Evolutionary conservation across 2,329 filamentous ascomycete species (phyloP), one percentile per base, ranked within the genome.

Genomic region (Teratosphaeria destructans): DNA sequence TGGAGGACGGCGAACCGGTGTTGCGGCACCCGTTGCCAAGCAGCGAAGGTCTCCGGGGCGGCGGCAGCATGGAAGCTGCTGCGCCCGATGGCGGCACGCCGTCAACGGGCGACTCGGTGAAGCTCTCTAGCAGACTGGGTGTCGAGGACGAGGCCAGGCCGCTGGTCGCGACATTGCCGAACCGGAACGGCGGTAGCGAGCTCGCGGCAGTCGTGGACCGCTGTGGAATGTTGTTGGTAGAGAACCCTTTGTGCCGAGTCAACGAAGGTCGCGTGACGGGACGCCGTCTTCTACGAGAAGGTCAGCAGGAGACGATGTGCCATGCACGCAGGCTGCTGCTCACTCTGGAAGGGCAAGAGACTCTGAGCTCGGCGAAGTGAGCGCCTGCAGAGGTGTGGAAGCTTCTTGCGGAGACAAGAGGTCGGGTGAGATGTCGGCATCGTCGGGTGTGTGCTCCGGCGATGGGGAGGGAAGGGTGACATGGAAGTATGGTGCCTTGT

Each of bases 101-200:
- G 64, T 87, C 87, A 14, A 87, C 85, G 2, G 92, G 89, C 12
- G 90, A 94, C 65, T 87, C 84, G 58, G 86, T 81, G 72, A 95
- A 95, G 78, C 88, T 90, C 71, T 95, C 89, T 66, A 86, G 85
- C 54, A 94, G 75, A 16, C 88, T 88, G 64, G 90, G 81, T 19
- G 82, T 80, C 1, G 85, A 83, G 52, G 83, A 79, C 55, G 69
- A 71, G 60, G 68, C 63, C 55, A 72, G 63, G 61, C 64, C 65
- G 57, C 63, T 62, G 53, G 66, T 63, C 43, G 67, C 66, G 65
- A 72, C 78, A 67, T 76, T 80, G 65, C 86, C 87, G 70, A 96
- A 95, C 66, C 84, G 84, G 76, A 96, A 94, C 1, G 86, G 77
- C 14, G 89, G 85, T 39, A 87, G 77, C 66, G 88, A 85, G 63